Percentiles rank a stretch among this genome's conserved stretches.
phyloP scores from a whole-genome alignment of 345 rosid genomes.

The Rhodamnia argentea region DNA sequence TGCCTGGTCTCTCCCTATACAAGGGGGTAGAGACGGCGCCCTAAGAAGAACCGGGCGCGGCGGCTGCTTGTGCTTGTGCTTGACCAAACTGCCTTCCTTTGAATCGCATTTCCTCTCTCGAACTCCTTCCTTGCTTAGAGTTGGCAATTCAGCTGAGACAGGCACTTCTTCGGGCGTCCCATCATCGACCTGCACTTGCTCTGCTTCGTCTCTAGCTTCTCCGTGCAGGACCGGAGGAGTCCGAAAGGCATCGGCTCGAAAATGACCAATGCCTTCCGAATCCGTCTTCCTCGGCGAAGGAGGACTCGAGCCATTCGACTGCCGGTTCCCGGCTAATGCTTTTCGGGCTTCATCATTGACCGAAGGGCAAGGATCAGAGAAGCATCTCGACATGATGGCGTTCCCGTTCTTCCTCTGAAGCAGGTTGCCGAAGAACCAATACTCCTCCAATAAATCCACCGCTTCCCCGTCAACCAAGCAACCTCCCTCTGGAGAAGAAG shows the following conservation, averaged over 20 bases:
- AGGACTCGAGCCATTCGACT: background rate
- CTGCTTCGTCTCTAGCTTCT: background rate
- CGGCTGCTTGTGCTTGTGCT: background rate
- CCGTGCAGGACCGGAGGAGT: background rate
- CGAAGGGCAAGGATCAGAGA: background rate
- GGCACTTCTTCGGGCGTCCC: background rate
- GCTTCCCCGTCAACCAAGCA: background rate
- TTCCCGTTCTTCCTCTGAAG: background rate
- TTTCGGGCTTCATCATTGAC: background rate
- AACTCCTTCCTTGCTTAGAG: background rate
- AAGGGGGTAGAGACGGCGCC: slow-evolving; percentile 9
- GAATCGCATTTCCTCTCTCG: background rate
- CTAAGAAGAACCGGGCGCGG: background rate
- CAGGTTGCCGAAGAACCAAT: background rate
- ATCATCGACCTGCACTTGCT: background rate
- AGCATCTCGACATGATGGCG: background rate
- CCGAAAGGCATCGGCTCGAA: background rate
- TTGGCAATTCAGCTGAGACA: background rate
- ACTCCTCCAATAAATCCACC: background rate
- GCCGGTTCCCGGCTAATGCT: background rate
- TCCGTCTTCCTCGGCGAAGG: background rate
- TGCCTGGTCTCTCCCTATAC: background rate
- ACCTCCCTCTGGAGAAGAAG: background rate
- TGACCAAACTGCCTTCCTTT: background rate
- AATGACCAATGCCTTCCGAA: background rate